These are phyloP conservation scores for Fusarium albidum DNA, from an alignment of 2,329 filamentous ascomycete species.

Conservation along the genomic window DNA sequence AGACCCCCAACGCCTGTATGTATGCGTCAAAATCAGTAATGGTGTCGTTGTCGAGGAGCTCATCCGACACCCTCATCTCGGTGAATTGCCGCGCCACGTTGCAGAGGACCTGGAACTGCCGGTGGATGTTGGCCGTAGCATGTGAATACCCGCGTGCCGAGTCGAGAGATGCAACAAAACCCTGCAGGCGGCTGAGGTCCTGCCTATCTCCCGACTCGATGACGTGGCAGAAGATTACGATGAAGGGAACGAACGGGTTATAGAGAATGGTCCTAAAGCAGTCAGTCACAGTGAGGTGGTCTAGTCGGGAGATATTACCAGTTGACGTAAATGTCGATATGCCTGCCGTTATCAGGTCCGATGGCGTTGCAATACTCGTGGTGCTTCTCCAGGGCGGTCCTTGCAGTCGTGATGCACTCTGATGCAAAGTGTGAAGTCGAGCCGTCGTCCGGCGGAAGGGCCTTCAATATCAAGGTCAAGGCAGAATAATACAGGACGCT, in stretches of 20 bases:
- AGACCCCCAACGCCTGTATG: too few relatives aligned
- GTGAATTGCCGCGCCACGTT: slow-evolving; percentile 1
- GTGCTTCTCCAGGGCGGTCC: neutral
- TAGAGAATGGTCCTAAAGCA: too few relatives aligned
- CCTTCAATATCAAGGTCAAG: slow-evolving; percentile 1
- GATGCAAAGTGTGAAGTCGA: neutral
- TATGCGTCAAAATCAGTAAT: slow-evolving; percentile 1
- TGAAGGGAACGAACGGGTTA: too few relatives aligned
- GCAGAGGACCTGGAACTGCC: slow-evolving; percentile 1
- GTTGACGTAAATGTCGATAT: neutral
- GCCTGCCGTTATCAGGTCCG: neutral
- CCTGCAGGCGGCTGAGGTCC: neutral
- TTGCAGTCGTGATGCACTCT: slow-evolving; percentile 1
- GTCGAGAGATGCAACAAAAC: neutral
- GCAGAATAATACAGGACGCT: neutral
- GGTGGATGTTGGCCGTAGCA: slow-evolving; percentile 1
- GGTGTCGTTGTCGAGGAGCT: neutral
- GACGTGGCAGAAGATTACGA: too few relatives aligned
- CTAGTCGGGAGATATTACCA: too few relatives aligned
- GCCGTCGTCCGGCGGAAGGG: neutral
- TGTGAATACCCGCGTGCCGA: neutral
- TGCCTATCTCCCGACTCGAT: too few relatives aligned
- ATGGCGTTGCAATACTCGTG: slow-evolving; percentile 1
- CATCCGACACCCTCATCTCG: neutral
- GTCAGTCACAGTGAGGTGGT: too few relatives aligned